Evolutionary conservation across 2,329 filamentous ascomycete species (phyloP).

Genomic region (Aurifilum marmelostoma): DNA sequence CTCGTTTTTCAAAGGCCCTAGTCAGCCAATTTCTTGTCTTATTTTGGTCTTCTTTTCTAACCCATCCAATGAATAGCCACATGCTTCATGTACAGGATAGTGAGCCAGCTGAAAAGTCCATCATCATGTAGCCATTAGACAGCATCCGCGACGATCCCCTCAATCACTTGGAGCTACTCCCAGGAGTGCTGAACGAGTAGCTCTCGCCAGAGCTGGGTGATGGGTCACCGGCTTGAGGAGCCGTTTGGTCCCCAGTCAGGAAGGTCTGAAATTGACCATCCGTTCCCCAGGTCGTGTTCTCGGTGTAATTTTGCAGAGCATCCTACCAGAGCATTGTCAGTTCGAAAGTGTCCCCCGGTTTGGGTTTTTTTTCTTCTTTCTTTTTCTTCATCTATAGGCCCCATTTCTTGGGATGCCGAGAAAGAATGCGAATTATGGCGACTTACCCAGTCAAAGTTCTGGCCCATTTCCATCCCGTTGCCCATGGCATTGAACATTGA

Average conservation of each 20-base stretch:
- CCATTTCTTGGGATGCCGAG: not conserved
- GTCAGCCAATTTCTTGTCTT: not conserved
- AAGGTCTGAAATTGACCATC: conserved; percentile 59
- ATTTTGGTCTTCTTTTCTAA: not conserved
- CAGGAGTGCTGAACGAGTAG: conserved; percentile 27
- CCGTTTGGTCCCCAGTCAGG: conserved; percentile 35
- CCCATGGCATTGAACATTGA: conserved; percentile 56
- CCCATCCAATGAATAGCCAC: not conserved
- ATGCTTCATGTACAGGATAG: not conserved
- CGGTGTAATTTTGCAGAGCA: conserved; percentile 60
- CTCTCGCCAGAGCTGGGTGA: conserved; percentile 28
- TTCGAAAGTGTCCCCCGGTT: not conserved
- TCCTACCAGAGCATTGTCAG: conserved; percentile 45
- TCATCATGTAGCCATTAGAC: not conserved
- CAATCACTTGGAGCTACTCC: conserved; percentile 20
- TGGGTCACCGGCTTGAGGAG: conserved; percentile 16
- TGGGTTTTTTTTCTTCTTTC: too few relatives aligned
- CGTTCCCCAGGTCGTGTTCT: conserved; percentile 56
- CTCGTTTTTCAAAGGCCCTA: not conserved
- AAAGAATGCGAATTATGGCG: too few relatives aligned
- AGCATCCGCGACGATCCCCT: not conserved
- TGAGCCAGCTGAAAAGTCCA: not conserved
- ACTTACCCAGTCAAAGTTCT: conserved; percentile 64
- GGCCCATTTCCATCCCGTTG: conserved; percentile 49
- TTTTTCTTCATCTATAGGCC: not conserved